A percentile compares a stretch with the other conserved stretches of the same genome.
Conservation (phyloP, 2,329 filamentous ascomycete genomes). For the Colletotrichum truncatum region DNA sequence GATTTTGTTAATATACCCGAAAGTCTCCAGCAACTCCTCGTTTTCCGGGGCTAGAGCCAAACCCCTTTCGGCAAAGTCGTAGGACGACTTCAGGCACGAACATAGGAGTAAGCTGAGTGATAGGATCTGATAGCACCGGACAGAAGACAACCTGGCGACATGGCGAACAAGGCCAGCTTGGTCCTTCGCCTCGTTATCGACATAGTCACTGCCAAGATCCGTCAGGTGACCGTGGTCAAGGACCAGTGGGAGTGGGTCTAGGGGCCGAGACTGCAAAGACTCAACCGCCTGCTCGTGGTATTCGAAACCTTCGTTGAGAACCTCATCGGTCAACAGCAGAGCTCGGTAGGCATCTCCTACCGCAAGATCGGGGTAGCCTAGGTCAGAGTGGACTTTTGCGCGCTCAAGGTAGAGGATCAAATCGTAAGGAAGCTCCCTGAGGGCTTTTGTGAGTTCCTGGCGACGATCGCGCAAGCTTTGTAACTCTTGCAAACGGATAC, state of each 20-base stretch:
- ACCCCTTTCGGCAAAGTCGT: constrained; percentile 71
- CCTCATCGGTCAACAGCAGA: constrained; percentile 85
- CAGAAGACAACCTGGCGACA: constrained; percentile 60
- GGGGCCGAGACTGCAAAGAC: constrained; percentile 53
- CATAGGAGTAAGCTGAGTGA: constrained; percentile 68
- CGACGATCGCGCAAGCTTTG: constrained; percentile 63
- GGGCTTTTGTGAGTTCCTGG: constrained; percentile 63
- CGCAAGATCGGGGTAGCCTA: constrained; percentile 91
- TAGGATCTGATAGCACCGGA: constrained; percentile 68
- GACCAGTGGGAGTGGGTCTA: constrained; percentile 51
- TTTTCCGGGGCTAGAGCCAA: constrained; percentile 64
- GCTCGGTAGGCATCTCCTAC: constrained; percentile 91
- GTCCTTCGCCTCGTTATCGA: constrained; percentile 43
- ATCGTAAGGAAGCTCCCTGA: constrained; percentile 66
- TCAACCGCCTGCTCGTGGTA: constrained; percentile 76
- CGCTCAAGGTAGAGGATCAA: constrained; percentile 74
- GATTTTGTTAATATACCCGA: constrained; percentile 62
- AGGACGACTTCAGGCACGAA: constrained; percentile 74
- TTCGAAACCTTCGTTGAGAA: constrained; percentile 81
- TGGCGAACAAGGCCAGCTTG: constrained; percentile 44
- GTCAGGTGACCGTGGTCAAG: constrained; percentile 54
- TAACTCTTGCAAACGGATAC: constrained; percentile 30
- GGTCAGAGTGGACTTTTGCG: constrained; percentile 73
- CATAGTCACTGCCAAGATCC: constrained; percentile 38
- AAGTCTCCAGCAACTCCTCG: constrained; percentile 62